Percentiles rank a stretch among this genome's conserved stretches.
phyloP scores from a whole-genome alignment of 768 basidiomycete species.

The Lentinula sp. region DNA sequence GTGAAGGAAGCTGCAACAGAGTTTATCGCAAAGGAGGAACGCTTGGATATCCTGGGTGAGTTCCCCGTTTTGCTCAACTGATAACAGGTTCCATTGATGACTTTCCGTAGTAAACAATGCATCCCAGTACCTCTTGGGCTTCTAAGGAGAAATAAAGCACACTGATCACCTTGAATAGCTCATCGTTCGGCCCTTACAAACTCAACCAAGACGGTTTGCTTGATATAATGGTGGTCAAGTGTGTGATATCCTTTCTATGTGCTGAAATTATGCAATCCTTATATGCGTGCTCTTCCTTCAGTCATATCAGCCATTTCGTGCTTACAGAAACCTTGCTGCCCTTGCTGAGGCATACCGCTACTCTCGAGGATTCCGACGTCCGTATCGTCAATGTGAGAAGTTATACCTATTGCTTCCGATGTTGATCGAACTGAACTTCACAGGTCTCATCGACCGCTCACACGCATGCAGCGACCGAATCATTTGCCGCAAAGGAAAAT shows the following conservation, averaged over 20 bases:
- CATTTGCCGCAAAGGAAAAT: not conserved
- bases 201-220: conserved; percentile 15
- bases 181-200: conserved; percentile 7
- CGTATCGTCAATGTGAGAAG: conserved; percentile 20
- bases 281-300: conserved; percentile 13
- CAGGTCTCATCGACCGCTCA: too few species aligned
- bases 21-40: conserved; percentile 28
- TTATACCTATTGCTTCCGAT: conserved; percentile 23
- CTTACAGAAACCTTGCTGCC: conserved; percentile 52
- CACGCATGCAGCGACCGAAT: too few species aligned
- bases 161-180: not conserved
- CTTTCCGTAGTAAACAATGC: conserved; percentile 5
- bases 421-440: too few species aligned
- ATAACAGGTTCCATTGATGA: not conserved
- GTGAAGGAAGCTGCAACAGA: conserved; percentile 12
- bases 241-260: not conserved
- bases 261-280: not conserved
- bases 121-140: not conserved
- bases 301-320: conserved; percentile 48
- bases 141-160: not conserved
- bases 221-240: conserved; percentile 33
- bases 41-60: conserved; percentile 36
- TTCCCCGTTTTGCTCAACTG: conserved; percentile 1
- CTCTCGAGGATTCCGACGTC: conserved; percentile 44
- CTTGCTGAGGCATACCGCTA: conserved; percentile 42